Evolutionary conservation across 192 early-diverging fungal genomes (phyloP), one percentile per base, ranked within the genome.

Genomic region (Jimgerdemannia flammicorona): DNA sequence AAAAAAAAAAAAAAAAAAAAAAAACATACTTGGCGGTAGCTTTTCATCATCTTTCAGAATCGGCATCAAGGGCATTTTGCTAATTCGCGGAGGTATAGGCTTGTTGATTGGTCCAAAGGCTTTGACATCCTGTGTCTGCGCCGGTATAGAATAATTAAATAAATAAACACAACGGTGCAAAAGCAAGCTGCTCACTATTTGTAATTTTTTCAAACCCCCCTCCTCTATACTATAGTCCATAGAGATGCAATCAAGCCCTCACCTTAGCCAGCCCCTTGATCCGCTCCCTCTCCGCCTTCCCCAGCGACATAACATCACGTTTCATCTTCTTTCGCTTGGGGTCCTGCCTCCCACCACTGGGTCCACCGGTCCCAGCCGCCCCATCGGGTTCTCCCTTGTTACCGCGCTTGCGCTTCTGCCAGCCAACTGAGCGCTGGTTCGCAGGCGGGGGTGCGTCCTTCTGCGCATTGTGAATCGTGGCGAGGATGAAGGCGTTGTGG

Each of bases 381-480:
- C 72, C 43, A 20, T 80, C 75, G 11, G 74, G 76, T 42, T 77
- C 82, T 41, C 76, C 71, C 59, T 67, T 67, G 11, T 72, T 64
- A 18, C 73, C 85, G 63, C 81, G 81, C 71, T 85, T 86, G 44
- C 86, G 78, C 71, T 86, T 85, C 10, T 78, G 81, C 90, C 75
- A 91, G 75, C 79, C 91, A 69, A 87, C 83, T 6, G 82, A 78
- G 10, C 87, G 85, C 73, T 88, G 85, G 40, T 84, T 87, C 9
- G 84, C 83, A 9, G 92, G 92, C 43, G 92, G 92, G 18, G 86
- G 87, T 70, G 85, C 85, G 40, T 87, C 86, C 77, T 79, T 85
- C 72, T 92, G 92, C 40, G 92, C 92, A 80, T 93, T 93, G 72
- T 93, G 92, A 59, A 93, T 91, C 7, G 90, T 92, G 42, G 91